phyloP scores from a whole-genome alignment of 2,329 filamentous ascomycete species.

The Onygenales sp. region DNA sequence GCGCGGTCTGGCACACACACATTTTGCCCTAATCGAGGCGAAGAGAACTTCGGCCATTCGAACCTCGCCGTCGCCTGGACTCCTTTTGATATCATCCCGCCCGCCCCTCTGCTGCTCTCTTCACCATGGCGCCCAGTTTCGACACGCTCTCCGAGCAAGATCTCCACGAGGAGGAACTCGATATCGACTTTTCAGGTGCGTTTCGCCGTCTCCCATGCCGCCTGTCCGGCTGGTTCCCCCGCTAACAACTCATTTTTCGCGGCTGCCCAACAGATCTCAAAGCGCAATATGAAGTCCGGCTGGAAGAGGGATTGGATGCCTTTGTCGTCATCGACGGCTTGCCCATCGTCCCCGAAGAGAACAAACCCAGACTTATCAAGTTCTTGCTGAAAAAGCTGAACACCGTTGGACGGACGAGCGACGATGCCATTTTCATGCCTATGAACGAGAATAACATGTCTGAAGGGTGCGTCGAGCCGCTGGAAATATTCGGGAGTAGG shows the following conservation, averaged over 20 bases:
- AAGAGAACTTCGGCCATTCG: background rate
- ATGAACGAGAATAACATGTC: conserved; percentile 79
- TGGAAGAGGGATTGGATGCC: conserved; percentile 91
- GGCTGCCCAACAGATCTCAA: conserved; percentile 54
- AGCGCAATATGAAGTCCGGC: conserved; percentile 89
- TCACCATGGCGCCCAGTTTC: conserved; percentile 87
- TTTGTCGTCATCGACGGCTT: conserved; percentile 96
- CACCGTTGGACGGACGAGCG: conserved; percentile 70
- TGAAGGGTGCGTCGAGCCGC: conserved; percentile 55
- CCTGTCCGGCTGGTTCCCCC: conserved; percentile 11
- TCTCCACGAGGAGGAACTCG: conserved; percentile 81
- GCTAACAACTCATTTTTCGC: conserved; percentile 18
- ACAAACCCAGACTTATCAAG: conserved; percentile 89
- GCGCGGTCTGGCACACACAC: conserved; percentile 9
- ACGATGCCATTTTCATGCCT: conserved; percentile 90
- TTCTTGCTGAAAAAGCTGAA: conserved; percentile 92
- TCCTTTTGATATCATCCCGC: background rate
- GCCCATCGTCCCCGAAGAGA: conserved; percentile 78
- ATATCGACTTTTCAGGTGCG: conserved; percentile 76
- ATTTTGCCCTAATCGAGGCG: conserved; percentile 11
- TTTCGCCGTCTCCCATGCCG: conserved; percentile 9
- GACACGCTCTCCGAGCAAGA: conserved; percentile 87
- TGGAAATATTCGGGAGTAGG: background rate
- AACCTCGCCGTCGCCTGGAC: background rate
- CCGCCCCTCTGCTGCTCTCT: conserved; percentile 1